Evolutionary conservation across 306 rosid genomes (phyloP).

Genomic region (Senna siamea): DNA sequence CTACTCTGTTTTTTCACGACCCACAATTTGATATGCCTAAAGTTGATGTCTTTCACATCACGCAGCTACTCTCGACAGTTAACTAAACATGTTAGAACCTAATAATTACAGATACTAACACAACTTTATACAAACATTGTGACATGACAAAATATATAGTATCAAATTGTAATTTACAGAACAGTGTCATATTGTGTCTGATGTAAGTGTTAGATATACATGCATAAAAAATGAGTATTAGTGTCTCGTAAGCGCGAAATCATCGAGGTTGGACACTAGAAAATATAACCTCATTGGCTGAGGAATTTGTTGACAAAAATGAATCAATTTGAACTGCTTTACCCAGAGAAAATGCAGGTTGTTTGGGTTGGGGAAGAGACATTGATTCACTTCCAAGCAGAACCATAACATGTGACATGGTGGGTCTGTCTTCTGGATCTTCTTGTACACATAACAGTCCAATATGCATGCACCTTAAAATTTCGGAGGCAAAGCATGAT

Average conservation of each 20-base stretch:
- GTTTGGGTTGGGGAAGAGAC: conserved; percentile 53
- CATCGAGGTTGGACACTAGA: conserved; percentile 41
- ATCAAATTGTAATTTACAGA: not conserved
- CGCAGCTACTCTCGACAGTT: not conserved
- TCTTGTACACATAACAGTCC: conserved; percentile 68
- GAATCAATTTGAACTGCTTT: conserved; percentile 21
- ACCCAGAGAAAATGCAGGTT: conserved; percentile 48
- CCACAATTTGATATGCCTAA: not conserved
- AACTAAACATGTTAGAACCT: not conserved
- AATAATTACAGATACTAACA: not conserved
- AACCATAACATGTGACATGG: conserved; percentile 51
- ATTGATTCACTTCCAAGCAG: conserved; percentile 44
- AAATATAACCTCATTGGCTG: conserved; percentile 23
- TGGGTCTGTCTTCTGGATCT: conserved; percentile 59
- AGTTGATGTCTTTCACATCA: not conserved
- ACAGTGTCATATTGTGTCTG: not conserved
- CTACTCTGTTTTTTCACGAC: not conserved
- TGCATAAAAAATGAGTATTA: too few relatives aligned
- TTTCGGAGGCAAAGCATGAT: conserved; percentile 27
- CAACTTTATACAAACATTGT: not conserved
- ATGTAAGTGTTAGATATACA: too few relatives aligned
- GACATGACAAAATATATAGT: not conserved
- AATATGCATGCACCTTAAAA: conserved; percentile 48
- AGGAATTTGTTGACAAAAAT: conserved; percentile 27
- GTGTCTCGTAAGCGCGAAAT: not conserved